Percentiles rank a stretch among this genome's conserved stretches.
Conservation (phyloP, 441 rosid species). For the Gossypium schwendimanii region DNA sequence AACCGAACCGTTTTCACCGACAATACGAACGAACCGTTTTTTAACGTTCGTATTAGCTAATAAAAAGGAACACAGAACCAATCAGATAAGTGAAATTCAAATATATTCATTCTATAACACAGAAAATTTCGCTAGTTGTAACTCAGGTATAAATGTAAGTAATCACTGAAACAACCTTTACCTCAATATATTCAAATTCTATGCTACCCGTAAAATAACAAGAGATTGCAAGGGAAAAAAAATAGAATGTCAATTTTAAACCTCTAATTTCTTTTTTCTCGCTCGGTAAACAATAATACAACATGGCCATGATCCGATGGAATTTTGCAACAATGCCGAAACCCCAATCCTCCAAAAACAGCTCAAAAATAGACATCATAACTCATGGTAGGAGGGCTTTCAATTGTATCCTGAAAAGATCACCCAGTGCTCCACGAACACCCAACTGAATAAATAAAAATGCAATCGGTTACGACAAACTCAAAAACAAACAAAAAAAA, state of each 20-base stretch:
- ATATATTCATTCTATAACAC: neutral
- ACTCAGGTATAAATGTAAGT: neutral
- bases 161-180: neutral
- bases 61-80: neutral
- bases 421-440: slow-evolving; percentile 82
- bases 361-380: neutral
- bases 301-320: slow-evolving; percentile 6
- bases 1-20: too few relatives aligned
- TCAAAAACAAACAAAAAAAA: neutral
- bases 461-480: neutral
- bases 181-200: neutral
- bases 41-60: too few relatives aligned
- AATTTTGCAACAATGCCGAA: slow-evolving; percentile 20
- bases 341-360: slow-evolving; percentile 15
- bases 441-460: slow-evolving; percentile 55
- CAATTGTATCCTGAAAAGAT: slow-evolving; percentile 81
- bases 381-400: slow-evolving; percentile 64
- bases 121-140: neutral
- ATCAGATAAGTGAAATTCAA: neutral
- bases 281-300: neutral
- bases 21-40: too few relatives aligned
- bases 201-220: neutral
- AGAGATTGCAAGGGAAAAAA: neutral
- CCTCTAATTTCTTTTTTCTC: neutral
- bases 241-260: neutral